Percentiles rank a stretch among this genome's conserved stretches.
These are phyloP conservation scores for Blakeslea trispora DNA, from an alignment of 371 early-diverging fungal genomes.

Conservation along the genomic window DNA sequence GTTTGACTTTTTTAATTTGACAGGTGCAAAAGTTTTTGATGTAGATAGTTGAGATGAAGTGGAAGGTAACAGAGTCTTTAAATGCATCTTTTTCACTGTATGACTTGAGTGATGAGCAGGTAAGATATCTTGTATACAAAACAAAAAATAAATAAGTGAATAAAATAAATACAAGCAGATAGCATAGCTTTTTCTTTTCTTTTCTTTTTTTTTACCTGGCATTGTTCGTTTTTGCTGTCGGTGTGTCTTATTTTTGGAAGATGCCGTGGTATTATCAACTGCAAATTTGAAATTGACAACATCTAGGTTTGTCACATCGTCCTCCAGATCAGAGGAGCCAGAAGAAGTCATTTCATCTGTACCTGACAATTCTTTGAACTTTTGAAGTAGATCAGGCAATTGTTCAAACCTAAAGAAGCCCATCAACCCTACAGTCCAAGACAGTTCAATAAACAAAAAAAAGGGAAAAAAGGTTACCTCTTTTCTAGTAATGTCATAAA, in stretches of 20 bases:
- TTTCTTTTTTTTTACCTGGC: background rate
- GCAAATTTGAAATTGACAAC: background rate
- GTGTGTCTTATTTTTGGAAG: background rate
- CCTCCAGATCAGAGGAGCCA: conserved; percentile 3
- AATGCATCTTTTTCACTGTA: background rate
- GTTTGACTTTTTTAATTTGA: background rate
- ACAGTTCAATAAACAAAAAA: no score
- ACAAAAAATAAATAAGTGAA: no score
- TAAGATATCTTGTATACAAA: no score
- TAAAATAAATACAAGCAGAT: no score
- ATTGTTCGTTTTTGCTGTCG: background rate
- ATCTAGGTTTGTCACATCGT: background rate
- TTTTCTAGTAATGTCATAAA: conserved; percentile 17
- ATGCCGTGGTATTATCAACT: background rate
- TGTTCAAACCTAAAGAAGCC: conserved; percentile 12
- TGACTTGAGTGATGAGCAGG: no score
- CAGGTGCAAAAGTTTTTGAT: background rate
- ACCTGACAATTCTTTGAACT: conserved; percentile 15
- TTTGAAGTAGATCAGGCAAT: background rate
- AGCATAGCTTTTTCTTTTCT: no score
- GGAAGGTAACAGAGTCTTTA: background rate
- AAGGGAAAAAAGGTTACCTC: no score
- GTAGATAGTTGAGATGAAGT: background rate
- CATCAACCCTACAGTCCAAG: no score
- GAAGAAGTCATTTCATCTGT: conserved; percentile 16